Evolutionary conservation across 345 rosid genomes (phyloP), one percentile per base, ranked within the genome.

Genomic region (Euphorbia peplus): DNA sequence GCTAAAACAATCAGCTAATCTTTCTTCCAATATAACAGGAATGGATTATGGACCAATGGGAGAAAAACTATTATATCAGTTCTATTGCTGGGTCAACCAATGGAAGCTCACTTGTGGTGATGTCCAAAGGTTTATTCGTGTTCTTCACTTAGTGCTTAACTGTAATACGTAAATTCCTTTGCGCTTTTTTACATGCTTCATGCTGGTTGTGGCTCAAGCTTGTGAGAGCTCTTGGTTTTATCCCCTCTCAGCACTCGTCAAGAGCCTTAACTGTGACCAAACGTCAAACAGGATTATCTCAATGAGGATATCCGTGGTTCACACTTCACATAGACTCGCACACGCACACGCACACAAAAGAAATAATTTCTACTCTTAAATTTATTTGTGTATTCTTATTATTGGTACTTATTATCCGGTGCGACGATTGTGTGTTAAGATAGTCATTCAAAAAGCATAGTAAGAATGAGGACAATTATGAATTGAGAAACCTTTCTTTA

Each of bases 1-100:
- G 5, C 41, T 13, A 37, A 57, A 56, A 47, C 29, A 57, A n/a
- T 48, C 14, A 60, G 14, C n/a, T 3, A 25, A 56, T 21, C 48
- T 6, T 48, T 42, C 14, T 53, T 56, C 7, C 44, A 48, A 62
- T 58, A 15, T 46, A n/a, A 66, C 66, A 76, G 80, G 80, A 71
- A 63, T 76, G 80, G 80, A 76, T 76, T 48, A 76, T 71, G 80
- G 80, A 76, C 18, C 80, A 76, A 57, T 76, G 80, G 80, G 80
- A 76, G 70, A 76, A 76, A 65, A 76, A 71, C 70, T 76, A 67
- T 50, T 76, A 76, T 21, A 76, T 76, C 44, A 76, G 80, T 26
- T 71, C 80, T 46, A 73, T 71, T 48, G 76, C 80, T 67, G 80
- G 80, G 67, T 59, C 80, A 54, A 71, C 48, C 57, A 76, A 71